Evolutionary conservation across 169 alveolate genomes (phyloP).

Genomic region (Cryptosporidium ubiquitum): DNA sequence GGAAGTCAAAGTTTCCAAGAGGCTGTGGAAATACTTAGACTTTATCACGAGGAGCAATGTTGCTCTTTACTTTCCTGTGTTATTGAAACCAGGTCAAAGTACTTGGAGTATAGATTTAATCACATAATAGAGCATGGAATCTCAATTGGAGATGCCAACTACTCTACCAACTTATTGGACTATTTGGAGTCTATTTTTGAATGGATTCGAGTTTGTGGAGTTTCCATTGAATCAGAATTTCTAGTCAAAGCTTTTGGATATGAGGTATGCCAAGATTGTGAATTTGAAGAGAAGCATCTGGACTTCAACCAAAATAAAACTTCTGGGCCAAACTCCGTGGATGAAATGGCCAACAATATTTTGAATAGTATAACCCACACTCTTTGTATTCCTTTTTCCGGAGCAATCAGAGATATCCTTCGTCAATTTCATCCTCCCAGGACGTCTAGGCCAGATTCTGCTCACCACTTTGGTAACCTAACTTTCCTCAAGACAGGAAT

Average conservation of each 20-base stretch:
- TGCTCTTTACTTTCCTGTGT: neutral
- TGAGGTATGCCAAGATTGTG: slow-evolving; percentile 10
- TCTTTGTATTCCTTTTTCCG: slow-evolving; percentile 52
- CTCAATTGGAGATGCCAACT: slow-evolving; percentile 7
- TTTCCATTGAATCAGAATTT: slow-evolving; percentile 38
- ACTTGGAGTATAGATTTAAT: slow-evolving; percentile 61
- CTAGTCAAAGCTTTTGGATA: slow-evolving; percentile 17
- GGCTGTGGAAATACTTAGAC: slow-evolving; percentile 8
- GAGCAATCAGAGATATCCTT: slow-evolving; percentile 53
- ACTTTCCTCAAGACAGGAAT: slow-evolving; percentile 54
- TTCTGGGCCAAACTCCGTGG: neutral
- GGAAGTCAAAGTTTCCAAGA: slow-evolving; percentile 35
- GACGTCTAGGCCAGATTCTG: slow-evolving; percentile 52
- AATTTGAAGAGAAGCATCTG: slow-evolving; percentile 14
- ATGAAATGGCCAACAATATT: slow-evolving; percentile 10
- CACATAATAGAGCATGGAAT: slow-evolving; percentile 45
- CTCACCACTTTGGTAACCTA: slow-evolving; percentile 51
- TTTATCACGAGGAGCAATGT: slow-evolving; percentile 35
- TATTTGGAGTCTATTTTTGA: slow-evolving; percentile 52
- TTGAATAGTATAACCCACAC: slow-evolving; percentile 24
- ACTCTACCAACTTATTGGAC: slow-evolving; percentile 22
- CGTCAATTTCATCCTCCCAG: slow-evolving; percentile 67
- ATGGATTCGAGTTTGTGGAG: slow-evolving; percentile 66
- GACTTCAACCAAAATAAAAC: neutral
- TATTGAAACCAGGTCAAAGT: slow-evolving; percentile 37